Base-by-base conservation (phyloP, 495 filamentous ascomycete species). In the Penicillium robsamsonii region DNA sequence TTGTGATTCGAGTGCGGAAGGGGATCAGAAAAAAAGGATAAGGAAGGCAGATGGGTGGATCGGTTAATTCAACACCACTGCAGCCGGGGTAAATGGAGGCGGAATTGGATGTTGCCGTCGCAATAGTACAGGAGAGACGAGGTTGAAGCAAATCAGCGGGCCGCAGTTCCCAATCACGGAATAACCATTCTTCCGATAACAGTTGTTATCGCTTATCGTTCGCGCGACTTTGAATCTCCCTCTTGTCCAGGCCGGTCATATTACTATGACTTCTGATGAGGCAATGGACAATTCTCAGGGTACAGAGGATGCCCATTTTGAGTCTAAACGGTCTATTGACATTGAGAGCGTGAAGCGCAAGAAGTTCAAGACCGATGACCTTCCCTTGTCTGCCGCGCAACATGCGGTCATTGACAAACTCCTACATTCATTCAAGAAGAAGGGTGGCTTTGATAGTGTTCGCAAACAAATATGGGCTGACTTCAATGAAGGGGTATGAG, bases 341-440 rank as follows among this genome's bases (percentile, higher is more conserved):
- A 69, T 72, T 35, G 73, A 68, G 25, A 69, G 64, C 41, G 62
- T 75, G 17, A 75, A 72, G 61, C 81, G 70, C 70, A 88, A 81
- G 73, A 89, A 87, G 63, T 87, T 92, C 75, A 95, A 93, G 73
- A 82, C 87, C 15, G 89, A 89, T 2, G 92, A 96, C 53, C 78
- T 96, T 4, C 91, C 91, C 6, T 73, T 96, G 20, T 79, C 86
- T 25, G 81, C 84, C 18, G 79, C 83, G 30, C 89, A 91, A 51
- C 82, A 89, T 53, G 78, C 79, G 0, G 84, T 87, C 1, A 92
- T 96, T 53, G 90, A 96, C 52, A 78, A 79, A 53, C 76, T 96
- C 24, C 80, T 91, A 10, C 84, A 91, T 71, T 84, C 83, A 6
- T 92, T 92, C 70, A 94, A 94, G 72, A 96, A 96, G 74, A 92